phyloP scores from a whole-genome alignment of 2,329 filamentous ascomycete genomes.

The Sclerotinia glacialis region DNA sequence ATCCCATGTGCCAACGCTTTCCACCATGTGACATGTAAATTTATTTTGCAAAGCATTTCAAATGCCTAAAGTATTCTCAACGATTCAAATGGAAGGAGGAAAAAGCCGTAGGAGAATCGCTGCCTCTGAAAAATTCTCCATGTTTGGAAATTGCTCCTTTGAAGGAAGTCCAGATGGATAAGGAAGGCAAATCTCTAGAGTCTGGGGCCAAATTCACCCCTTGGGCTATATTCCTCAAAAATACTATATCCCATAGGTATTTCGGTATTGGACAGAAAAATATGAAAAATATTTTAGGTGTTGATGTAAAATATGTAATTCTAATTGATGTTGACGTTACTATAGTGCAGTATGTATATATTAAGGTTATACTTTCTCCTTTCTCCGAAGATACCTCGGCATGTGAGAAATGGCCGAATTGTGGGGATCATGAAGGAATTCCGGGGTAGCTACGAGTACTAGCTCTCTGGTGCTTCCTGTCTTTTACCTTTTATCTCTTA shows the following conservation, averaged over 20 bases:
- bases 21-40: background rate
- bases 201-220: no score
- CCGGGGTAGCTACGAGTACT: slow-evolving; percentile 15
- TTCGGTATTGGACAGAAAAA: no score
- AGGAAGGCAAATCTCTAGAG: no score
- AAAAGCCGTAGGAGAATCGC: background rate
- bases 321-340: no score
- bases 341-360: no score
- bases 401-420: slow-evolving; percentile 11
- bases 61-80: background rate
- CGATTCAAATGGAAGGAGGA: background rate
- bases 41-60: background rate
- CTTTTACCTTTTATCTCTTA: background rate
- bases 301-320: no score
- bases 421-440: slow-evolving; percentile 18
- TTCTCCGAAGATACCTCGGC: slow-evolving; percentile 20
- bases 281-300: no score
- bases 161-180: no score
- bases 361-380: background rate
- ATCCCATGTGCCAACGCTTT: background rate
- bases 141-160: no score
- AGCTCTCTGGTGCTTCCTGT: background rate
- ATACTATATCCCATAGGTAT: background rate
- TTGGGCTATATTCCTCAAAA: no score
- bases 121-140: background rate